Conservation (phyloP, 768 basidiomycete species). For the Naganishia vishniacii region DNA sequence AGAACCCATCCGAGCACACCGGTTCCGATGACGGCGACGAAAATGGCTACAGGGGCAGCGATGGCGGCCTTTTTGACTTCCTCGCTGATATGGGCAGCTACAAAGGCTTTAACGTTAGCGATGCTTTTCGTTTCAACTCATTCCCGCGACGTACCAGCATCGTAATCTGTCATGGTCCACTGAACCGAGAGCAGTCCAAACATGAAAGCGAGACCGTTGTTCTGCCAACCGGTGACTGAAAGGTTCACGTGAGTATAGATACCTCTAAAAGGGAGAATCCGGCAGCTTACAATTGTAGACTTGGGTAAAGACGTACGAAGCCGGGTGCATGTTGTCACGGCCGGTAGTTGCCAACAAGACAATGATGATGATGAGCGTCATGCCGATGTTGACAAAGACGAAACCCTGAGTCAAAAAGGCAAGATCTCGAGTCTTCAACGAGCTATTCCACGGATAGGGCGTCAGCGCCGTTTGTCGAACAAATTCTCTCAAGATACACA, state of each 20-base stretch:
- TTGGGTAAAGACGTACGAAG: constrained; percentile 70
- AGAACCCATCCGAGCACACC: constrained; percentile 69
- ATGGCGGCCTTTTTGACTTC: constrained; percentile 49
- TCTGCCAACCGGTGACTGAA: constrained; percentile 65
- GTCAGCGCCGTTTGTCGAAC: background rate
- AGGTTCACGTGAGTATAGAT: background rate
- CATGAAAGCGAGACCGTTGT: constrained; percentile 71
- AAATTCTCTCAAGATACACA: constrained; percentile 42
- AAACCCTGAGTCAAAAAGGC: constrained; percentile 61
- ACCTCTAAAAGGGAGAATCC: too few species aligned
- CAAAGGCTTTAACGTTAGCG: too few species aligned
- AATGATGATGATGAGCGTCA: constrained; percentile 74
- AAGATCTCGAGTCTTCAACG: constrained; percentile 62
- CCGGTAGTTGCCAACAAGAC: constrained; percentile 63
- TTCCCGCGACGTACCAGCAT: constrained; percentile 3
- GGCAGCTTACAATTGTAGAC: constrained; percentile 55
- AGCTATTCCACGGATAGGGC: constrained; percentile 25
- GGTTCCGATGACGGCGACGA: constrained; percentile 50
- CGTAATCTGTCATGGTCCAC: constrained; percentile 53
- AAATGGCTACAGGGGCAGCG: constrained; percentile 51
- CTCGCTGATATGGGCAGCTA: constrained; percentile 50
- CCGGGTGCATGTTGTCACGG: constrained; percentile 71
- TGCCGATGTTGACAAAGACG: constrained; percentile 79
- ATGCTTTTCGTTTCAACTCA: constrained; percentile 34
- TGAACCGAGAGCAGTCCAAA: constrained; percentile 81